Evolutionary conservation across 768 basidiomycete genomes (phyloP), one percentile per base, ranked within the genome.

Genomic region (Podaxis carcinomalis): DNA sequence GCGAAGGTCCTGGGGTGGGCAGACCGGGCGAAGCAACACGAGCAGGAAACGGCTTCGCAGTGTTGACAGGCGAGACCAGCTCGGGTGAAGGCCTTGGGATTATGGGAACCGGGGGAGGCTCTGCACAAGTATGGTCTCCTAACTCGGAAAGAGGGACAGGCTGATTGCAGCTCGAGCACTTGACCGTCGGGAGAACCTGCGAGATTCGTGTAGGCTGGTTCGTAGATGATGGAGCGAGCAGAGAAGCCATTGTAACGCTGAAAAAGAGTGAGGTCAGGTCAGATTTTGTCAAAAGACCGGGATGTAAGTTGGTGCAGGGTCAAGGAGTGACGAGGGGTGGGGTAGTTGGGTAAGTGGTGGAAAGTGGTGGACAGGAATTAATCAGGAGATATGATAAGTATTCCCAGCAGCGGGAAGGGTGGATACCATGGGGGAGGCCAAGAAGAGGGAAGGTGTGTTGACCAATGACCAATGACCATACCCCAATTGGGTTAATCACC

Each of bases 151-250:
- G 78, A 35, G 89, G 85, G 40, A 97, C 90, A 1, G 82, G 84
- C 7, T 77, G 75, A 66, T 77, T 76, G 70, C 94, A 97, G 32
- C 76, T 88, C 2, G 92, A 92, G 72, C 94, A 97, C 71, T 89
- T 95, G 62, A 95, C 88, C 2, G 86, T 79, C 4, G 94, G 92
- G 9, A 96, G 78, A 52, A 88, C 72, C 71, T 92, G 85, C 23
- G 92, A 92, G n/a, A 83, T 78, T n/a, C 84, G 74, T 47, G 72
- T 74, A 51, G 71, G 67, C 47, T 69, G 66, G 49, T 69, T 68
- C 35, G 71, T 51, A 40, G 72, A 67, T 10, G 66, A 56, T 13
- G 69, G 65, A 50, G 65, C 66, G 64, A 74, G 74, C 64, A 74
- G 68, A 32, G 69, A 65, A 42, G 72, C 68, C 72, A 76, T 72